phyloP scores from a whole-genome alignment of 176 grass and related monocot genomes.

The Carex scoparia region DNA sequence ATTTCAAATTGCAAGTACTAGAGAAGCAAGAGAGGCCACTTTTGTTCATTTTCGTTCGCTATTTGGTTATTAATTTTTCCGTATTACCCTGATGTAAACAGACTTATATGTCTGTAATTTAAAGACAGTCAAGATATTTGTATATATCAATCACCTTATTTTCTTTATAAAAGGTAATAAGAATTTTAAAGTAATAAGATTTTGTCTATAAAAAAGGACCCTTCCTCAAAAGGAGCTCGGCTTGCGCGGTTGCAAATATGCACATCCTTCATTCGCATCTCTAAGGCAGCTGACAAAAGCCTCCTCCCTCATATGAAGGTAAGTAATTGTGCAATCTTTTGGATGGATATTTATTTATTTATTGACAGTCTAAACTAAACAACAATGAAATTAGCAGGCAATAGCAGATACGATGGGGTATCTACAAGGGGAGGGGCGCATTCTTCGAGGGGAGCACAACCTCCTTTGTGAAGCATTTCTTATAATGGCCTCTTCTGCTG shows the following conservation, averaged over 20 bases:
- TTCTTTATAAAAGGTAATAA: neutral
- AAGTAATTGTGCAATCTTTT: slow-evolving; percentile 6
- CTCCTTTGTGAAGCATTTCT: slow-evolving; percentile 97
- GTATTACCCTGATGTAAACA: neutral
- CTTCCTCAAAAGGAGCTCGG: slow-evolving; percentile 62
- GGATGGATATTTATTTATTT: neutral
- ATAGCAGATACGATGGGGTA: slow-evolving; percentile 95
- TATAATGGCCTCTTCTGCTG: slow-evolving; percentile 86
- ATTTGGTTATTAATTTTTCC: neutral
- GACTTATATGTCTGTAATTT: neutral
- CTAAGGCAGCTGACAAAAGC: slow-evolving; percentile 88
- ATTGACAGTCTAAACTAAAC: neutral
- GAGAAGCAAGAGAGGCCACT: neutral
- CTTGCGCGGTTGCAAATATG: slow-evolving; percentile 94
- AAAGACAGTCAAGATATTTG: neutral
- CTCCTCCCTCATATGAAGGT: slow-evolving; percentile 99
- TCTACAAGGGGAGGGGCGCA: slow-evolving; percentile 78
- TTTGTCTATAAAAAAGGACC: slow-evolving; percentile 44
- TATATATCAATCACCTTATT: neutral
- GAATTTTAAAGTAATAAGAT: slow-evolving; percentile 1
- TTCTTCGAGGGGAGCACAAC: slow-evolving; percentile 92
- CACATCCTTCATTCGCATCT: slow-evolving; percentile 90
- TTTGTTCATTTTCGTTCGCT: neutral
- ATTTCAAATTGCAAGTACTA: neutral
- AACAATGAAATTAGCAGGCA: slow-evolving; percentile 37